These are phyloP conservation scores for Lagenaria siceraria DNA, from an alignment of 306 rosid species.

Conservation along the genomic window DNA sequence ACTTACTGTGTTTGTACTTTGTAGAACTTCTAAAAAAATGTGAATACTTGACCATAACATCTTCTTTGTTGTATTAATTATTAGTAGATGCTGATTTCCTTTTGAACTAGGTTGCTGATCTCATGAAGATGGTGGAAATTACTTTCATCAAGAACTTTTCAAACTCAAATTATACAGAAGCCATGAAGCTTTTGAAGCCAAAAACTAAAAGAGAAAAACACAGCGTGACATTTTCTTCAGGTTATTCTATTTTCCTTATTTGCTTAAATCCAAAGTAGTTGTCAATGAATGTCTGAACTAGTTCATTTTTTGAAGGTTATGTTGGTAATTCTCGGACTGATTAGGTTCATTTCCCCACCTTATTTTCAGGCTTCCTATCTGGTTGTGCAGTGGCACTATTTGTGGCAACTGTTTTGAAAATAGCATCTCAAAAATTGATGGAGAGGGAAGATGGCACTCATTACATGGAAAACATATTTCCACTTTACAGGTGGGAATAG, in stretches of 20 bases:
- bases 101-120: conserved; percentile 21
- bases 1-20: background rate
- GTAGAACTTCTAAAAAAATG: background rate
- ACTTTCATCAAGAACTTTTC: conserved; percentile 42
- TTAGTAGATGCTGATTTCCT: background rate
- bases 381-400: conserved; percentile 47
- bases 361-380: conserved; percentile 39
- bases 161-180: conserved; percentile 47
- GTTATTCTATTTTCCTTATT: conserved; percentile 16
- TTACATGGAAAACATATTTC: conserved; percentile 63
- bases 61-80: background rate
- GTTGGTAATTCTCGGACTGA: background rate
- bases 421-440: conserved; percentile 24
- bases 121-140: conserved; percentile 33
- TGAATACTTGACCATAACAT: background rate
- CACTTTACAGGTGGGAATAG: conserved; percentile 41
- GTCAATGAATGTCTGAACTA: background rate
- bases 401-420: conserved; percentile 29
- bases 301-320: background rate
- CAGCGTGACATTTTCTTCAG: conserved; percentile 39
- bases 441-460: conserved; percentile 9
- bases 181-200: conserved; percentile 40
- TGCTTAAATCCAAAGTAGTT: background rate
- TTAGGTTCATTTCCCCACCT: background rate
- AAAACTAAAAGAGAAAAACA: conserved; percentile 43